phyloP scores from a whole-genome alignment of 345 rosid genomes.

The thale cress (Arabidopsis thaliana) region DNA sequence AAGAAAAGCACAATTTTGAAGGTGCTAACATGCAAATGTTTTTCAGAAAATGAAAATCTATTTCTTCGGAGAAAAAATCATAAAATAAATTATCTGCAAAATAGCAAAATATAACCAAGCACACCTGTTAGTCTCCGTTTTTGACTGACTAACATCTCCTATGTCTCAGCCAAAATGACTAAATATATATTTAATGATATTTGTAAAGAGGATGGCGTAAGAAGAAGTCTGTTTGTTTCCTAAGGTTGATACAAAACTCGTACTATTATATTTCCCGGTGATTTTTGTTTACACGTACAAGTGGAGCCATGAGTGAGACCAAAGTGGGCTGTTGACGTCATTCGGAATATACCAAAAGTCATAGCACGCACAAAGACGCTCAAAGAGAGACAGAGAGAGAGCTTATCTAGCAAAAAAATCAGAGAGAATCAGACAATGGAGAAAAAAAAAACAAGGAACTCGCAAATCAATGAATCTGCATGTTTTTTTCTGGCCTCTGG shows the following conservation, averaged over 20 bases:
- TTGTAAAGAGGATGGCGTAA: background rate
- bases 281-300: background rate
- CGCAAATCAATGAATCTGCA: background rate
- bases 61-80: no score
- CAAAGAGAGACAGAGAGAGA: background rate
- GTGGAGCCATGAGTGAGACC: background rate
- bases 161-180: background rate
- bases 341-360: background rate
- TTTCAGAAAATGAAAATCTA: no score
- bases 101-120: no score
- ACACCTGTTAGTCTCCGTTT: no score
- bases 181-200: background rate
- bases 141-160: background rate
- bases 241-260: constrained; percentile 3
- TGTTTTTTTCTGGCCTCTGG: background rate
- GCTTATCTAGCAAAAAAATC: background rate
- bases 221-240: constrained; percentile 10
- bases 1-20: constrained; percentile 8
- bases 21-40: background rate
- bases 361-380: background rate
- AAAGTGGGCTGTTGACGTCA: background rate
- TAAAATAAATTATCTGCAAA: no score
- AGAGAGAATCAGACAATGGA: background rate
- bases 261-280: background rate
- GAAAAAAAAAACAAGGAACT: background rate